Base-by-base conservation (phyloP, 371 early-diverging fungal genomes). In the Saksenaea vasiformis region DNA sequence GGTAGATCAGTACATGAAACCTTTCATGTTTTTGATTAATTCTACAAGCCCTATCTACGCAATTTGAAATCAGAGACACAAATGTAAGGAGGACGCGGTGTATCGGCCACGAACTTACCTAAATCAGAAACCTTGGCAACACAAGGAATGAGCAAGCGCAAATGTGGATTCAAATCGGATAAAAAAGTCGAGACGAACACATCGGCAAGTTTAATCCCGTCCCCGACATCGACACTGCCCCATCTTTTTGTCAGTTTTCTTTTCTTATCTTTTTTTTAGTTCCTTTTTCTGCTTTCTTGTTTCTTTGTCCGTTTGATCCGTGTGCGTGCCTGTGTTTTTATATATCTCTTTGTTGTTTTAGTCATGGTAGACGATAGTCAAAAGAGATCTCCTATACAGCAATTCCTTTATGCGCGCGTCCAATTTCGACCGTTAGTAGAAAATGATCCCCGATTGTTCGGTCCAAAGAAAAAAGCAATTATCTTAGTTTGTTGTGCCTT, bases 361-460 rank as follows among this genome's bases (percentile, higher is more conserved):
- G 19, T 17, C 51, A 47, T 47, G 51, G 8, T 22, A 19, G 51
- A n/a, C 10, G 7, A 22, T 2, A 17, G 22, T 22, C 22, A 17
- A 47, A 19, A 10, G 24, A 47, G 8, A 22, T 47, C 51, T 19
- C 51, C 8, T 22, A 47, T 22, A 9, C 5, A 22, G 8, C 51
- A 22, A 47, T 22, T 10, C 22, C n/a, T 47, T 3, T 10, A 17
- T 8, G 17, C 51, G 22, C 51, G 51, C 19, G 10, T 47, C 10
- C n/a, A 22, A 22, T 22, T 66, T 8, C 62, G 60, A 19, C 71
- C 74, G 4, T 64, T 64, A 17, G 70, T 74, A 1, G 71, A 74
- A 36, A 39, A 59, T n/a, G 74, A 74, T 74, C 74, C 74, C 3
- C 63, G 71, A 10, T 17, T 66, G 11, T 56, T 63, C n/a, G 26